These are phyloP conservation scores for Aspergillus aculeatinus DNA, from an alignment of 2,329 filamentous ascomycete species.

Conservation along the genomic window DNA sequence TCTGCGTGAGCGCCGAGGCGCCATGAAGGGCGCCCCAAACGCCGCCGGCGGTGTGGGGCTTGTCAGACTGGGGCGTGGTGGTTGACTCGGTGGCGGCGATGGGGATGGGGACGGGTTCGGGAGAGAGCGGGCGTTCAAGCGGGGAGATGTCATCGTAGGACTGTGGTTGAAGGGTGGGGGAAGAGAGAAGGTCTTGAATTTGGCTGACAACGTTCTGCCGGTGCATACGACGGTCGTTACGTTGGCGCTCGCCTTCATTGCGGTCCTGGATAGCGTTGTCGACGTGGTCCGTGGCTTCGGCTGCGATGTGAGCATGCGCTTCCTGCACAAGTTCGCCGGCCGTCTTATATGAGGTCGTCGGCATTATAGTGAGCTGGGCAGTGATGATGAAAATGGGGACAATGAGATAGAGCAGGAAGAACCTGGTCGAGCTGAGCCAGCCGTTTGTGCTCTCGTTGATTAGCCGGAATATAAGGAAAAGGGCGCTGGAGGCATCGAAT, in stretches of 20 bases:
- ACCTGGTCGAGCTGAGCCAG: conserved; percentile 61
- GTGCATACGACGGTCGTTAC: conserved; percentile 57
- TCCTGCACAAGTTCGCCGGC: conserved; percentile 78
- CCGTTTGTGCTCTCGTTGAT: conserved; percentile 61
- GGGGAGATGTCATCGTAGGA: conserved; percentile 8
- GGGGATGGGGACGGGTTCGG: not conserved
- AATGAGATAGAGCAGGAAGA: conserved; percentile 71
- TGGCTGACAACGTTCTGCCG: conserved; percentile 66
- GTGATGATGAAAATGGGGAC: conserved; percentile 67
- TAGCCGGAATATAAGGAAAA: conserved; percentile 73
- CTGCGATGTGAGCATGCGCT: conserved; percentile 56
- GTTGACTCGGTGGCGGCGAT: conserved; percentile 32
- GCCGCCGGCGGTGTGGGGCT: conserved; percentile 48
- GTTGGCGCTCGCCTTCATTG: conserved; percentile 47
- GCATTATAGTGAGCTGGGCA: conserved; percentile 70
- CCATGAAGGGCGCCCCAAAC: conserved; percentile 69
- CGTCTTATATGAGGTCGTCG: conserved; percentile 75
- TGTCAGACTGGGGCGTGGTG: conserved; percentile 29
- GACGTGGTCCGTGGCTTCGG: conserved; percentile 57
- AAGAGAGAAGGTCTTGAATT: conserved; percentile 70
- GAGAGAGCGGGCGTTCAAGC: conserved; percentile 29
- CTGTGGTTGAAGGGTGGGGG: conserved; percentile 17
- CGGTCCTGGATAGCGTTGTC: conserved; percentile 56
- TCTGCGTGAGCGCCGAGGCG: conserved; percentile 14
- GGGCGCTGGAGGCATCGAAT: conserved; percentile 77